These are phyloP conservation scores for Candida gorgasii DNA, from an alignment of 805 yeast species.

Conservation along the genomic window DNA sequence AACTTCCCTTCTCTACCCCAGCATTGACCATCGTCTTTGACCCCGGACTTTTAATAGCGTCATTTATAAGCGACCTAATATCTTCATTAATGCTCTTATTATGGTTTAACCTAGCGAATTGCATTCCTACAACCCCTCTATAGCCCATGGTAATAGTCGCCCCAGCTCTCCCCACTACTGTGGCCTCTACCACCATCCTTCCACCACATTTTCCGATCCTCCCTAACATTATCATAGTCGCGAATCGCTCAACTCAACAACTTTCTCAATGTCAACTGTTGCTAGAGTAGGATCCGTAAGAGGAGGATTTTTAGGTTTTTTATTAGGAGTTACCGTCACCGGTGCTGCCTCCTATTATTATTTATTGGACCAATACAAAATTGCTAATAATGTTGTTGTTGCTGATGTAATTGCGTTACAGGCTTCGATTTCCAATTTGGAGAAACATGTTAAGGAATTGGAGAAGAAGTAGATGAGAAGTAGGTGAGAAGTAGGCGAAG, in stretches of 20 bases:
- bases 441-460: constrained; percentile 64
- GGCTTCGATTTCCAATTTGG: constrained; percentile 65
- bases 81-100: neutral
- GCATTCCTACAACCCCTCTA: neutral
- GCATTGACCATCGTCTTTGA: neutral
- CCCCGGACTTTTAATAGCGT: constrained; percentile 6
- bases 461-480: constrained; percentile 48
- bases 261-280: constrained; percentile 28
- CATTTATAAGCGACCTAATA: constrained; percentile 1
- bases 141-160: too few relatives aligned
- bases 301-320: constrained; percentile 70
- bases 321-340: constrained; percentile 72
- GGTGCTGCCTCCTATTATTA: constrained; percentile 79
- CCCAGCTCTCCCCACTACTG: neutral
- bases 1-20: too few relatives aligned
- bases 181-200: neutral
- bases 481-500: too few relatives aligned
- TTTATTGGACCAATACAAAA: constrained; percentile 73
- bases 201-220: neutral
- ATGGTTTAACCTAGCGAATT: neutral
- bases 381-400: constrained; percentile 68
- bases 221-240: neutral
- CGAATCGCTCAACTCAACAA: constrained; percentile 5
- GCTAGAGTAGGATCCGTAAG: constrained; percentile 41
- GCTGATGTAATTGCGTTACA: constrained; percentile 75